These are phyloP conservation scores for Umbellularia californica DNA, from an alignment of 164 flowering plant genomes.

Conservation along the genomic window DNA sequence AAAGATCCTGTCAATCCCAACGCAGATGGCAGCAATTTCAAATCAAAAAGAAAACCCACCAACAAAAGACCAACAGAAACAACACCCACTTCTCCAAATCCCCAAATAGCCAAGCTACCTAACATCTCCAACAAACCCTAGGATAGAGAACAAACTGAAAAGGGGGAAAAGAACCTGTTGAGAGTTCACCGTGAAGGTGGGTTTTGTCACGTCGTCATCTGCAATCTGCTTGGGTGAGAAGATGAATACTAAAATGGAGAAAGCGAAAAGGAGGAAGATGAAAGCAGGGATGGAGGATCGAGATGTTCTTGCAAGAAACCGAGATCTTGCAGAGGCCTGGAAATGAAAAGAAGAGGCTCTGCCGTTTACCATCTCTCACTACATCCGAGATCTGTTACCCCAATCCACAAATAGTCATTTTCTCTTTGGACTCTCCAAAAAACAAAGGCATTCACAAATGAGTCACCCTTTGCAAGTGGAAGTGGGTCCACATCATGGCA, in stretches of 20 bases:
- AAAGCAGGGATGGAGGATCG: constrained; percentile 6
- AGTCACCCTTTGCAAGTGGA: no score
- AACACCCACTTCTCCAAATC: not conserved
- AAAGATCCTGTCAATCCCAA: not conserved
- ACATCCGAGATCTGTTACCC: not conserved
- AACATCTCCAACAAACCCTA: not conserved
- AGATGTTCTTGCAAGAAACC: not conserved
- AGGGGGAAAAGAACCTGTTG: not conserved
- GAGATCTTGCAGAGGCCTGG: not conserved
- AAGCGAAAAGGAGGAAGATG: constrained; percentile 5
- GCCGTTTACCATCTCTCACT: constrained; percentile 6
- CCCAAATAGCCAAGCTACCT: not conserved
- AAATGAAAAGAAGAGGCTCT: constrained; percentile 7
- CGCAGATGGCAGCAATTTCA: not conserved
- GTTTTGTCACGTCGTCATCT: not conserved
- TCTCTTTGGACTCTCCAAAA: no score
- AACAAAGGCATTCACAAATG: no score
- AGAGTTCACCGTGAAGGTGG: not conserved
- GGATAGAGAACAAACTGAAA: not conserved
- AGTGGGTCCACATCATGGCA: no score
- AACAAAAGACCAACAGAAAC: not conserved
- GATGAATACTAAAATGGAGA: constrained; percentile 6
- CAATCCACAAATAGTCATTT: no score
- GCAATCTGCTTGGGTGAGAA: constrained; percentile 3
- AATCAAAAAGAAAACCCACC: not conserved